Evolutionary conservation across 306 rosid species (phyloP).

Genomic region (Herpetospermum pedunculosum): DNA sequence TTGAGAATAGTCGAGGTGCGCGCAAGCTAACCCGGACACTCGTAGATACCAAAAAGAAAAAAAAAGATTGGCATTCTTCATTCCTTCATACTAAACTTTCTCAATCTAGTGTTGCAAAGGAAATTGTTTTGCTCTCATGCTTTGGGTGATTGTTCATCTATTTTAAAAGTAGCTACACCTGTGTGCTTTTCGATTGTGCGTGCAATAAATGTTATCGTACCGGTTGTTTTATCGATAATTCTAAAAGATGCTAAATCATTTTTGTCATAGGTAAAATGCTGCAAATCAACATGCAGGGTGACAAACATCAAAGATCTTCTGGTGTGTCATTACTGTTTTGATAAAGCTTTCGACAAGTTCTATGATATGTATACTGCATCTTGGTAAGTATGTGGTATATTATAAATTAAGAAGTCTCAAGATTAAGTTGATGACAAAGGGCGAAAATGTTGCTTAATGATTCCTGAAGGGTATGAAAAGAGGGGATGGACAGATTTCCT

Average conservation of each 20-base stretch:
- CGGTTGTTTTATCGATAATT: slow-evolving; percentile 7
- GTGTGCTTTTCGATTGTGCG: background rate
- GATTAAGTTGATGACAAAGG: too few species aligned
- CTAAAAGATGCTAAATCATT: slow-evolving; percentile 12
- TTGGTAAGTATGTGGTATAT: slow-evolving; percentile 31
- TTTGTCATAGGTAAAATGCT: slow-evolving; percentile 60
- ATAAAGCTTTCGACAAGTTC: slow-evolving; percentile 81
- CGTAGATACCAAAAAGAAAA: too few species aligned
- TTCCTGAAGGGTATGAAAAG: too few species aligned
- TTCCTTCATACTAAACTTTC: too few species aligned
- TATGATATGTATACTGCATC: slow-evolving; percentile 82
- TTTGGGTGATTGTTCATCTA: background rate
- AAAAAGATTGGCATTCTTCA: too few species aligned
- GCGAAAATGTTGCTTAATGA: too few species aligned
- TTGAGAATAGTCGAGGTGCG: too few species aligned
- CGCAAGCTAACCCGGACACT: too few species aligned
- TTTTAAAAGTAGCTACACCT: background rate
- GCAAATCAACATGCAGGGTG: slow-evolving; percentile 78
- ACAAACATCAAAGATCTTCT: slow-evolving; percentile 66
- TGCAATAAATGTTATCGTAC: background rate
- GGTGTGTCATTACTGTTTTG: slow-evolving; percentile 68
- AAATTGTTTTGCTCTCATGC: background rate
- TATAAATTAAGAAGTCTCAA: background rate
- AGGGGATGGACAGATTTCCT: too few species aligned
- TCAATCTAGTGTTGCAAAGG: background rate